Evolutionary conservation across 768 basidiomycete species (phyloP).

Genomic region (Kwoniella sp.): DNA sequence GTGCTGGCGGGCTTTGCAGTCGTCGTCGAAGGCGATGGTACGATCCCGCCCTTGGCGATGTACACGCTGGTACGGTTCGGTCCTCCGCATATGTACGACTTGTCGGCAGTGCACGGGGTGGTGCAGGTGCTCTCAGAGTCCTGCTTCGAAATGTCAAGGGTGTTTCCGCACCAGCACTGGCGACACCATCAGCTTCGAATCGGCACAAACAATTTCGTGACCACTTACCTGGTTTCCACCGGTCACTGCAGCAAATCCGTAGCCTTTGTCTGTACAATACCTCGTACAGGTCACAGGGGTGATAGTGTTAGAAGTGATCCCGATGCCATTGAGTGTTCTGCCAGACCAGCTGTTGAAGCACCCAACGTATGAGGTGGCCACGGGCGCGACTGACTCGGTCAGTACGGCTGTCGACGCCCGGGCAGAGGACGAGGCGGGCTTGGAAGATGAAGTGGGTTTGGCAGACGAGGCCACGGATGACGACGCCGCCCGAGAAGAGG

Average conservation of each 20-base stretch:
- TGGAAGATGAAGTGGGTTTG: background rate
- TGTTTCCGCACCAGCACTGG: slow-evolving; percentile 29
- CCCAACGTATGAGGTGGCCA: too few relatives aligned
- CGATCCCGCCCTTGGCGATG: background rate
- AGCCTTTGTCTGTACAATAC: slow-evolving; percentile 18
- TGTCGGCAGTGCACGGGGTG: slow-evolving; percentile 17
- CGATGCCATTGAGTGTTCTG: background rate
- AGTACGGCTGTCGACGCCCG: too few relatives aligned
- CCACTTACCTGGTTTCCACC: slow-evolving; percentile 14
- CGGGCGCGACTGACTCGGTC: too few relatives aligned
- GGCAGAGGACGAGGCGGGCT: slow-evolving; percentile 6
- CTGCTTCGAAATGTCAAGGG: slow-evolving; percentile 4
- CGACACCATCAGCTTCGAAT: background rate
- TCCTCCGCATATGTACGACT: slow-evolving; percentile 19
- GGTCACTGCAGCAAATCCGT: slow-evolving; percentile 16
- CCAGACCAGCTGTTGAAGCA: too few relatives aligned
- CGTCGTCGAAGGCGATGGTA: background rate
- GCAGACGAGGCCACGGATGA: background rate
- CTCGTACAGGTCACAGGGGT: slow-evolving; percentile 18
- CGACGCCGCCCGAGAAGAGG: slow-evolving; percentile 3
- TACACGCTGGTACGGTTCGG: slow-evolving; percentile 7
- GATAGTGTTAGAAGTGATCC: background rate
- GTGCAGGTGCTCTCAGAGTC: slow-evolving; percentile 12
- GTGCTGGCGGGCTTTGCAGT: slow-evolving; percentile 6
- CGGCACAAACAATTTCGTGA: too few relatives aligned